Evolutionary conservation across 2,329 filamentous ascomycete genomes (phyloP).

Genomic region (Ceratocystis ficicola): DNA sequence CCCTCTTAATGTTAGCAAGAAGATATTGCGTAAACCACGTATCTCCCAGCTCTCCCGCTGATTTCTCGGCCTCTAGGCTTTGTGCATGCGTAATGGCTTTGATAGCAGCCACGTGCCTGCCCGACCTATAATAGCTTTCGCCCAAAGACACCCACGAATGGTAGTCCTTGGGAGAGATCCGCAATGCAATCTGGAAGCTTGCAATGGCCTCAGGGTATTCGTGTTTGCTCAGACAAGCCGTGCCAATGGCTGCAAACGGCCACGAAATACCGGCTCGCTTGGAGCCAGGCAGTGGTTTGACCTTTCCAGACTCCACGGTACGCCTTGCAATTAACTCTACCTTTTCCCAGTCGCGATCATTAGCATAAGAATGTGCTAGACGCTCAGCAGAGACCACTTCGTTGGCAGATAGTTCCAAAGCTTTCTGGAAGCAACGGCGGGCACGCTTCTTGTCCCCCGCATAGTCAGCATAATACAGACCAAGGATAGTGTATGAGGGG

Average conservation of each 20-base stretch:
- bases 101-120: constrained; percentile 83
- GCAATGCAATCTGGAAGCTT: constrained; percentile 79
- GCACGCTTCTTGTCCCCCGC: constrained; percentile 75
- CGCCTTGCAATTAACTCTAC: constrained; percentile 86
- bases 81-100: constrained; percentile 83
- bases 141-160: constrained; percentile 93
- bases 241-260: constrained; percentile 87
- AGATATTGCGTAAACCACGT: constrained; percentile 96
- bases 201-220: constrained; percentile 81
- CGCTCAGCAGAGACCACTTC: constrained; percentile 81
- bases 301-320: constrained; percentile 88
- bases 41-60: constrained; percentile 43
- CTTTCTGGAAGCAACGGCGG: constrained; percentile 89
- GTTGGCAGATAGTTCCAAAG: constrained; percentile 77
- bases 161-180: constrained; percentile 75
- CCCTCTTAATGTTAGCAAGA: constrained; percentile 86
- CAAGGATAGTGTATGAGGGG: constrained; percentile 80
- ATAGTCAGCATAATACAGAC: constrained; percentile 85
- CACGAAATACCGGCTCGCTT: constrained; percentile 89
- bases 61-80: constrained; percentile 49
- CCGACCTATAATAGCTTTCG: constrained; percentile 94
- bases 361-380: constrained; percentile 73
- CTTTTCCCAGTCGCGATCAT: constrained; percentile 88
- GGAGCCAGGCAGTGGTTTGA: constrained; percentile 78
- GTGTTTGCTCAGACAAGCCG: constrained; percentile 88